A percentile compares a stretch with the other conserved stretches of the same genome.
Evolutionary conservation across 2,329 filamentous ascomycete genomes (phyloP).

Genomic region (Fusarium keratoplasticum): DNA sequence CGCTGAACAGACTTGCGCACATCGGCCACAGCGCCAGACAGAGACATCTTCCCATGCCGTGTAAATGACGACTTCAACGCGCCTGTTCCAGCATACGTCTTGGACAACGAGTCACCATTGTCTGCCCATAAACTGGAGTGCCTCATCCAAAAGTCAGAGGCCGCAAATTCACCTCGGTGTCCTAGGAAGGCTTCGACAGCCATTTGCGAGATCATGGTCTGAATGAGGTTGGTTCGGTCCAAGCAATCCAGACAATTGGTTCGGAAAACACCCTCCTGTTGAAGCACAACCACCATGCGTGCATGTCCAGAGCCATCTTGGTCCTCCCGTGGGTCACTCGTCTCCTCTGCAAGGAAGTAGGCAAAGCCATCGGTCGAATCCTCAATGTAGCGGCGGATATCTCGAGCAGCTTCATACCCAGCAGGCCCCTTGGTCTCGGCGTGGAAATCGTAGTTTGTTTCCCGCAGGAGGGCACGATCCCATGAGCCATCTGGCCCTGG

Average conservation of each 20-base stretch:
- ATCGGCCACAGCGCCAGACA: constrained; percentile 94
- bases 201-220: constrained; percentile 96
- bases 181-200: constrained; percentile 85
- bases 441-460: constrained; percentile 96
- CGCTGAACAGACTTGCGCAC: constrained; percentile 93
- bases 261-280: constrained; percentile 95
- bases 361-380: constrained; percentile 87
- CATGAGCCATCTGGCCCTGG: constrained; percentile 63
- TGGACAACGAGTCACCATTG: constrained; percentile 92
- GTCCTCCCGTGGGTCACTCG: constrained; percentile 63
- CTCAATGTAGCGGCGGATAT: constrained; percentile 83
- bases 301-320: constrained; percentile 51
- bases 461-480: constrained; percentile 80
- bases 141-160: constrained; percentile 88
- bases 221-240: constrained; percentile 94
- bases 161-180: constrained; percentile 76
- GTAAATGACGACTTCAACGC: constrained; percentile 97
- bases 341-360: constrained; percentile 87
- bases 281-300: constrained; percentile 76
- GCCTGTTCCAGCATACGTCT: constrained; percentile 96
- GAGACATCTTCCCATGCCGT: constrained; percentile 92
- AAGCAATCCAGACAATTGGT: constrained; percentile 97
- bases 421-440: constrained; percentile 88
- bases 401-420: constrained; percentile 90
- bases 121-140: constrained; percentile 97